Evolutionary conservation across 2,329 filamentous ascomycete species (phyloP).

Genomic region (Periconia sp.): DNA sequence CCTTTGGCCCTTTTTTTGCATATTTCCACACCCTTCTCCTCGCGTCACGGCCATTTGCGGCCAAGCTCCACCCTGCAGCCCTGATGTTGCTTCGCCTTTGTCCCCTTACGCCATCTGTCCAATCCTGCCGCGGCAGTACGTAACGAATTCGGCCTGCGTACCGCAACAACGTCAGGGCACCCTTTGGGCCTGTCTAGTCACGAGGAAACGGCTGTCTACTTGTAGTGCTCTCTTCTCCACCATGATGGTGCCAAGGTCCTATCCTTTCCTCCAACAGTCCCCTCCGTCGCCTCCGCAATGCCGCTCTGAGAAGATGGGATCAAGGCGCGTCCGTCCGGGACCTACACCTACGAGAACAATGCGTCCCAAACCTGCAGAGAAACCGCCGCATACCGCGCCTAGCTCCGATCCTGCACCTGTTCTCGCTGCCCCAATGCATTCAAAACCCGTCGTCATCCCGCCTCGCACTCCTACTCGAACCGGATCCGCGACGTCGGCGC

Average conservation of each 20-base stretch:
- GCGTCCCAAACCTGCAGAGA: constrained; percentile 18
- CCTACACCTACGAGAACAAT: too few species aligned
- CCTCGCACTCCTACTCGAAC: constrained; percentile 37
- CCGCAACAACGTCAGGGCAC: constrained; percentile 37
- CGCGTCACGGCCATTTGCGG: constrained; percentile 24
- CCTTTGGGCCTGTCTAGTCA: constrained; percentile 27
- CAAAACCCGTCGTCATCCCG: constrained; percentile 52
- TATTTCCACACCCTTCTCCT: constrained; percentile 4
- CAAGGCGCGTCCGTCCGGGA: too few species aligned
- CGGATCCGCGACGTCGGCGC: constrained; percentile 31
- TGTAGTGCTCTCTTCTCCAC: constrained; percentile 22
- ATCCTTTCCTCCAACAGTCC: constrained; percentile 46
- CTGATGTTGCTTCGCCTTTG: constrained; percentile 29
- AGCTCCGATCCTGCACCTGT: constrained; percentile 15
- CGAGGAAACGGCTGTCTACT: constrained; percentile 30
- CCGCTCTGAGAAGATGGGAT: constrained; percentile 39
- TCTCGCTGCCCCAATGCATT: constrained; percentile 37
- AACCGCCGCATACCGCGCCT: constrained; percentile 11
- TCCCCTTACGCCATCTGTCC: constrained; percentile 31
- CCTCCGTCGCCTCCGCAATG: constrained; percentile 34
- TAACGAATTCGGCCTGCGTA: constrained; percentile 34
- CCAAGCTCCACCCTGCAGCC: constrained; percentile 28
- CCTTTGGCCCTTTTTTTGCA: constrained; percentile 1
- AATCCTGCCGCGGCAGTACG: constrained; percentile 45
- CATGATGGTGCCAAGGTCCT: constrained; percentile 56